Evolutionary conservation across 1,139 yeast genomes (phyloP), one percentile per base, ranked within the genome.

Genomic region (Yamadazyma songkhlaensis): DNA sequence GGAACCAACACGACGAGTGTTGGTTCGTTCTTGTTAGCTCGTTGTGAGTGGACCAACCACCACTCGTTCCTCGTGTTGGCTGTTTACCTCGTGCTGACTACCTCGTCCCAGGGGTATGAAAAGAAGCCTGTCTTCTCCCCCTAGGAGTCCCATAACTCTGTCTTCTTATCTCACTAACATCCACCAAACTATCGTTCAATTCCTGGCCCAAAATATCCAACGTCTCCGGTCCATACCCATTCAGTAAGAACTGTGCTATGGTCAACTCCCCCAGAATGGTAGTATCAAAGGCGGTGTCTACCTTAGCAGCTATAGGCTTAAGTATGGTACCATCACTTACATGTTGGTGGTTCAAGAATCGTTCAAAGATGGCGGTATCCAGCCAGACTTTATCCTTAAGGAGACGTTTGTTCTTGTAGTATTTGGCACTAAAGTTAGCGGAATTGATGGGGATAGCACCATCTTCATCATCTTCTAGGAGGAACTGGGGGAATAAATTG

Each of bases 401-500:
- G 12, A 56, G 40, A 30, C 54, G 56, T 30, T 66, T 51, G 44
- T 64, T 64, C 43, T 68, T 68, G 45, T 63, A 57, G 23, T 60
- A 56, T 37, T 67, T 69, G 13, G 70, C 64, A 9, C 73, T 72
- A 37, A 66, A 59, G 13, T 57, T 59, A n/a, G 67, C 52, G 13
- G 68, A 58, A 36, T 58, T 64, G 33, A 64, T 54, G 6, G 72
- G 67, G 7, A 67, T 54, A 12, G 62, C 59, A 8, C 66, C 72
- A 36, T 68, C 74, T 34, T 67, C 74, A 30, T 69, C 75, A 35
- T 64, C 71, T 17, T 69, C 74, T 1, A 66, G 50, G 13, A 67
- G 50, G 30, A 60, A 53, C 36, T 57, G 63, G 3, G 74, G 73
- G 43, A 67, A 67, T 25, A 66, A 44, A 29, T 43, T 51, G 10